Percentiles rank a stretch among this genome's conserved stretches.
Conservation (phyloP, 2,329 filamentous ascomycete species). For the Exophiala calicioides region DNA sequence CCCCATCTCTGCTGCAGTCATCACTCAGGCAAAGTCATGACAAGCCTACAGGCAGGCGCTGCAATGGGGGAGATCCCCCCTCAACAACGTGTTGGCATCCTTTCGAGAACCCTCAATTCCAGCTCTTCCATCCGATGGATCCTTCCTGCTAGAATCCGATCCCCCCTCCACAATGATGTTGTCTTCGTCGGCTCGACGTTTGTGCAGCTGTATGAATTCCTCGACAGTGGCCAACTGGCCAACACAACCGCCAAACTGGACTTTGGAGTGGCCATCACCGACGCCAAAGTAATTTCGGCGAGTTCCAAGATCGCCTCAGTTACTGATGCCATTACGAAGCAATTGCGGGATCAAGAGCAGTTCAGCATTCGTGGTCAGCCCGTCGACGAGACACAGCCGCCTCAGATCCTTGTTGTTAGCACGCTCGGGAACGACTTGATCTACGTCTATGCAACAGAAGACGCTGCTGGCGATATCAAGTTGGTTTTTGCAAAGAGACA, state of each 20-base stretch:
- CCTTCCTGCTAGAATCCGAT: conserved; percentile 75
- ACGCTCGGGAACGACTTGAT: conserved; percentile 72
- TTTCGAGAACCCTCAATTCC: conserved; percentile 75
- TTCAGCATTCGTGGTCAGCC: conserved; percentile 26
- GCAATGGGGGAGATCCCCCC: too few relatives aligned
- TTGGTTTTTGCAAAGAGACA: conserved; percentile 64
- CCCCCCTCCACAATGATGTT: conserved; percentile 72
- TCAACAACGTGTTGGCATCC: conserved; percentile 57
- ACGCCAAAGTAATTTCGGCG: conserved; percentile 73
- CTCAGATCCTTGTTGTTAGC: conserved; percentile 78
- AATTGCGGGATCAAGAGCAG: conserved; percentile 28
- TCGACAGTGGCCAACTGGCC: conserved; percentile 64
- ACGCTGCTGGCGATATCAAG: conserved; percentile 48
- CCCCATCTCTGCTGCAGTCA: too few relatives aligned
- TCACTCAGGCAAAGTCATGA: too few relatives aligned
- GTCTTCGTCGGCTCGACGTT: conserved; percentile 82
- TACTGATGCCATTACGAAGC: conserved; percentile 31
- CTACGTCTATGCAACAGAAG: conserved; percentile 68
- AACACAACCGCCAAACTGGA: conserved; percentile 76
- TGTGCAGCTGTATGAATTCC: conserved; percentile 76
- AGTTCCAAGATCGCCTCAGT: conserved; percentile 41
- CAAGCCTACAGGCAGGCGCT: too few relatives aligned
- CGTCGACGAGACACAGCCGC: conserved; percentile 55
- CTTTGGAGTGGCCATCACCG: conserved; percentile 76
- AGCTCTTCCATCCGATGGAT: conserved; percentile 77